Evolutionary conservation across 2,329 filamentous ascomycete genomes (phyloP).

Genomic region (Lecanicillium sp.): DNA sequence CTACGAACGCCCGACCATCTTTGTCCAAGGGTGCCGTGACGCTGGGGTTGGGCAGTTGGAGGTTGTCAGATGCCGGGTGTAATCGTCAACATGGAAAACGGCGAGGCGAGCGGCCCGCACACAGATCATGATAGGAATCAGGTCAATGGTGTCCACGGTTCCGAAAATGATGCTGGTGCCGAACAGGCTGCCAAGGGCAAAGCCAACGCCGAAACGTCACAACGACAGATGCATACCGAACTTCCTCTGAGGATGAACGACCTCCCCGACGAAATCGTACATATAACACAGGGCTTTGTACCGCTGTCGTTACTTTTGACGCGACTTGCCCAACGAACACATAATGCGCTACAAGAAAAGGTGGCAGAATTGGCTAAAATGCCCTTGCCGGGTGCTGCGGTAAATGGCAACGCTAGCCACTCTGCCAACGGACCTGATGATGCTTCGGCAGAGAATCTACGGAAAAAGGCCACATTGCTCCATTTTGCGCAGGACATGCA

Average conservation of each 20-base stretch:
- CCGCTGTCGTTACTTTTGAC: constrained; percentile 67
- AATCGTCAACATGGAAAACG: constrained; percentile 45
- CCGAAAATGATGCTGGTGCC: constrained; percentile 20
- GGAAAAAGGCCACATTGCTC: constrained; percentile 68
- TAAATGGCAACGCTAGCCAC: constrained; percentile 40
- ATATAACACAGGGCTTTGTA: constrained; percentile 70
- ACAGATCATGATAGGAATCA: constrained; percentile 47
- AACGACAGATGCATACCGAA: constrained; percentile 11
- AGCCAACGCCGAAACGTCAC: constrained; percentile 11
- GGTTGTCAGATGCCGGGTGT: constrained; percentile 36
- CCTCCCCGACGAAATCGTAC: constrained; percentile 53
- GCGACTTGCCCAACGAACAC: constrained; percentile 74
- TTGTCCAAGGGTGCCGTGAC: too few species aligned
- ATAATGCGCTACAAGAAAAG: constrained; percentile 65
- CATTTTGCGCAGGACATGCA: constrained; percentile 74
- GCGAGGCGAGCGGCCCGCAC: constrained; percentile 42
- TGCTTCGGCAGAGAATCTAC: constrained; percentile 54
- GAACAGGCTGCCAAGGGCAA: constrained; percentile 25
- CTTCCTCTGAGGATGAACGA: constrained; percentile 41
- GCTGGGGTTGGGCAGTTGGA: too few species aligned
- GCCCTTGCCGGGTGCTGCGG: constrained; percentile 41
- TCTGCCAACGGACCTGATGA: constrained; percentile 37
- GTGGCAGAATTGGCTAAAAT: constrained; percentile 63
- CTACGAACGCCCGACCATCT: too few species aligned
- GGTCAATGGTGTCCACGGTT: constrained; percentile 32